phyloP scores from a whole-genome alignment of 768 basidiomycete genomes.

The Royoungia palumana region DNA sequence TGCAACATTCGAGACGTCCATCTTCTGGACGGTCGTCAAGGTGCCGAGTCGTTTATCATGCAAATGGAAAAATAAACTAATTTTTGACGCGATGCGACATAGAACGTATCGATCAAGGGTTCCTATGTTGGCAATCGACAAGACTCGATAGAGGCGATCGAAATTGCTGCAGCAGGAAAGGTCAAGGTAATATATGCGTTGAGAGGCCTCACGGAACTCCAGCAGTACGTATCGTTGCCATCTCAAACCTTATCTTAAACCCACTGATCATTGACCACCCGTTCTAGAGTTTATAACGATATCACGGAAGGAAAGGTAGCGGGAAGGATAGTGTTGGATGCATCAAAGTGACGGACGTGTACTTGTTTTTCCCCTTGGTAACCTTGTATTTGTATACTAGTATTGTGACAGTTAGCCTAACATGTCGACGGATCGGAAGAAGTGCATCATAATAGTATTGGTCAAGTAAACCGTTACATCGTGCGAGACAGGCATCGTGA shows the following conservation, averaged over 20 bases:
- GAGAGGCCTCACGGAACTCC: conserved; percentile 49
- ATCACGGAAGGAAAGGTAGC: conserved; percentile 40
- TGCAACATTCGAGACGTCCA: conserved; percentile 54
- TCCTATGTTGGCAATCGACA: conserved; percentile 71
- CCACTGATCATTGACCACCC: background rate
- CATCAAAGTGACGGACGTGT: conserved; percentile 19
- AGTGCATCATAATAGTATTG: no score
- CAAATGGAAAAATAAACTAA: no score
- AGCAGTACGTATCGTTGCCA: conserved; percentile 38
- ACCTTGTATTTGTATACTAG: no score
- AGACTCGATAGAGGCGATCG: conserved; percentile 78
- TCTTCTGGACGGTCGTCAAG: conserved; percentile 72
- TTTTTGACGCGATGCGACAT: background rate
- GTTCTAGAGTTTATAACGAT: conserved; percentile 36
- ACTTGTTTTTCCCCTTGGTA: no score
- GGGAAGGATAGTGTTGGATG: conserved; percentile 41
- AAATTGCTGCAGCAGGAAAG: conserved; percentile 66
- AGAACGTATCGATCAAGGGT: conserved; percentile 27
- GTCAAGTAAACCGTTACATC: no score
- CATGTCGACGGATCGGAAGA: no score
- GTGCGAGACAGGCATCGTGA: no score
- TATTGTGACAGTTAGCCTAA: no score
- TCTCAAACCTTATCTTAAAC: no score
- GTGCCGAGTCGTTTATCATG: conserved; percentile 16
- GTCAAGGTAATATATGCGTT: conserved; percentile 57